phyloP scores from a whole-genome alignment of 2,329 filamentous ascomycete genomes.

The Talaromyces piceae region DNA sequence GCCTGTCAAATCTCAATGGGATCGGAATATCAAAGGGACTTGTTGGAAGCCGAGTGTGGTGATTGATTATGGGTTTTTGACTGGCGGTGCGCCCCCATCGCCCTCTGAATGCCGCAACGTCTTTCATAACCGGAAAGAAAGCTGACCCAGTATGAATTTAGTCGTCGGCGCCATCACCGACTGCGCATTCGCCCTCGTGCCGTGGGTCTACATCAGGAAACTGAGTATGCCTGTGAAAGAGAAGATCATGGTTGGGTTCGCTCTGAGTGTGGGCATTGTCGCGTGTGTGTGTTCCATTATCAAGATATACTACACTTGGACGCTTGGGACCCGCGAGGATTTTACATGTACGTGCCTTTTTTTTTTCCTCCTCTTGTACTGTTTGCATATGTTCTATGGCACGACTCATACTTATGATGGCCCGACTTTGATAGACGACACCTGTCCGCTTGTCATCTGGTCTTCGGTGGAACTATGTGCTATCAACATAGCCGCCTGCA shows the following conservation, averaged over 20 bases:
- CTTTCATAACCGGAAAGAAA: no score
- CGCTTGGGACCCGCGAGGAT: not conserved
- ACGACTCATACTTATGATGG: not conserved
- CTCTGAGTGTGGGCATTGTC: not conserved
- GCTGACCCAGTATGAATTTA: not conserved
- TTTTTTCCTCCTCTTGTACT: no score
- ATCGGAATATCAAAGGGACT: not conserved
- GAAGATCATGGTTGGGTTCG: not conserved
- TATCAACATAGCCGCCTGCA: not conserved
- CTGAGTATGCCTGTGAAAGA: not conserved
- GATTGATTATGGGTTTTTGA: not conserved
- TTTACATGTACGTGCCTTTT: not conserved
- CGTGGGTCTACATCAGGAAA: not conserved
- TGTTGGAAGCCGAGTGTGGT: not conserved
- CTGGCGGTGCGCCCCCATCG: not conserved
- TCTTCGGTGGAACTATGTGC: not conserved
- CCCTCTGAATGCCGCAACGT: not conserved
- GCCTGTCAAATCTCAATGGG: not conserved
- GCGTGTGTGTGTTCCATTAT: not conserved
- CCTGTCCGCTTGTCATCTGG: not conserved
- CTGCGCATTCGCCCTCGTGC: not conserved
- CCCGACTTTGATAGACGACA: not conserved
- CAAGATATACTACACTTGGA: slow-evolving; percentile 2
- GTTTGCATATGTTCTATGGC: no score
- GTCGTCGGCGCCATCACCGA: not conserved